phyloP scores from a whole-genome alignment of 164 flowering plant species.

The Magnolia kwangsiensis region DNA sequence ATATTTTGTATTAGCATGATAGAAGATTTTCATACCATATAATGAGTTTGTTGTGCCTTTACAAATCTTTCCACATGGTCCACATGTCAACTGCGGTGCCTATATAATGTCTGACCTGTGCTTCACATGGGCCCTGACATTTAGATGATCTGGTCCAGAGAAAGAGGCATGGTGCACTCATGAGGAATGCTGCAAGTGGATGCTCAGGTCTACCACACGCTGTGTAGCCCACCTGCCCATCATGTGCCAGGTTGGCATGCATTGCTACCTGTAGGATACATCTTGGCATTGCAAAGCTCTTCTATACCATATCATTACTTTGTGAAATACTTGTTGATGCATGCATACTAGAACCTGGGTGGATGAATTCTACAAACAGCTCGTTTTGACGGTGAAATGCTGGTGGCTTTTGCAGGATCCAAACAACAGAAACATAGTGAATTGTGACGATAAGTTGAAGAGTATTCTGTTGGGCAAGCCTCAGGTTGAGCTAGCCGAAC shows the following conservation, averaged over 20 bases:
- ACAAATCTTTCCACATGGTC: too few species aligned
- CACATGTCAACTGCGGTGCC: too few species aligned
- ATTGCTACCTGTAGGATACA: background rate
- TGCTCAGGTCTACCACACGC: background rate
- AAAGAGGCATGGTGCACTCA: too few species aligned
- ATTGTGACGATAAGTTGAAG: slow-evolving; percentile 83
- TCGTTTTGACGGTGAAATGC: background rate
- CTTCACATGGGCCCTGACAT: too few species aligned
- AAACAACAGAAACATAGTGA: slow-evolving; percentile 71
- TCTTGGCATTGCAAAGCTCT: background rate
- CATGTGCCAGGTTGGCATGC: background rate
- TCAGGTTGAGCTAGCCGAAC: slow-evolving; percentile 74
- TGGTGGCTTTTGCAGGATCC: slow-evolving; percentile 58
- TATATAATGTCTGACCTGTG: too few species aligned
- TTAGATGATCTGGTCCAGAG: too few species aligned
- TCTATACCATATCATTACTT: background rate
- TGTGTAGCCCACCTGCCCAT: background rate
- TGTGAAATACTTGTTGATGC: background rate
- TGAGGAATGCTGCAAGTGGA: too few species aligned
- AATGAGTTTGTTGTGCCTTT: too few species aligned
- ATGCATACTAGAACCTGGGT: slow-evolving; percentile 1
- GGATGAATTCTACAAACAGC: background rate
- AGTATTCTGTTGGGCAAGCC: slow-evolving; percentile 74
- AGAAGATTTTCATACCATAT: too few species aligned
- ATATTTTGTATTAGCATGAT: too few species aligned